Evolutionary conservation across 2,329 filamentous ascomycete genomes (phyloP).

Genomic region (Hypoxylon sp.): DNA sequence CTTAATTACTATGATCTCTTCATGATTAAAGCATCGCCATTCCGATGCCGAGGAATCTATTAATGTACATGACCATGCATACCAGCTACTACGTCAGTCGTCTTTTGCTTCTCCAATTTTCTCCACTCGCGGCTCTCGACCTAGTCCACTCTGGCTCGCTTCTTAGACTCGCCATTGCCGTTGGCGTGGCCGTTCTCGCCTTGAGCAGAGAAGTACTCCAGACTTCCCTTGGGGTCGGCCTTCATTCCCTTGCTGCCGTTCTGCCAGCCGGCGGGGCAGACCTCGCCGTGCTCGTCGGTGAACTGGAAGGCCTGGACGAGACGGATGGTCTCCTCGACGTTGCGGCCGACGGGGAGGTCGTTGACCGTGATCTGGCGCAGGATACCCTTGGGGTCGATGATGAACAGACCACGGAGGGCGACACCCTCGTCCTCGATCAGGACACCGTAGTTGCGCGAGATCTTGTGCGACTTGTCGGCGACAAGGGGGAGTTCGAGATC

Average conservation of each 20-base stretch:
- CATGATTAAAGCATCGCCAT: constrained; percentile 19
- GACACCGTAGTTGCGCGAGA: constrained; percentile 69
- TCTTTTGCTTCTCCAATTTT: constrained; percentile 23
- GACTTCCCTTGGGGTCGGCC: constrained; percentile 60
- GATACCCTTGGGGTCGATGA: constrained; percentile 70
- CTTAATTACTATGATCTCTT: no score
- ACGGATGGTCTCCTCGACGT: constrained; percentile 70
- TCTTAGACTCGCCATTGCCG: constrained; percentile 51
- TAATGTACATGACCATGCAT: constrained; percentile 15
- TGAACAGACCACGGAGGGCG: constrained; percentile 69
- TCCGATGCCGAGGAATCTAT: constrained; percentile 11
- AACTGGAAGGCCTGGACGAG: constrained; percentile 81
- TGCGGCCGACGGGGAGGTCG: constrained; percentile 70
- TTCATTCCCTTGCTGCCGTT: constrained; percentile 59
- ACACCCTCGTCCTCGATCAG: constrained; percentile 70
- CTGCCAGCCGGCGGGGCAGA: constrained; percentile 66
- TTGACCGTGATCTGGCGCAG: constrained; percentile 72
- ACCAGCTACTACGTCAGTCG: constrained; percentile 20
- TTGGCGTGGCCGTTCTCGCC: constrained; percentile 45
- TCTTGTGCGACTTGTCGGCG: constrained; percentile 67
- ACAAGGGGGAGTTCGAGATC: constrained; percentile 68
- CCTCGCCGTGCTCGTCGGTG: constrained; percentile 83
- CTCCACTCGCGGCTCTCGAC: constrained; percentile 1
- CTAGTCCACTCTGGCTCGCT: constrained; percentile 39
- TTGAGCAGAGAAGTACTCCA: constrained; percentile 56